A percentile compares a stretch with the other conserved stretches of the same genome.
Conservation (phyloP, 129 eudicot genomes). For the Deinandra increscens region DNA sequence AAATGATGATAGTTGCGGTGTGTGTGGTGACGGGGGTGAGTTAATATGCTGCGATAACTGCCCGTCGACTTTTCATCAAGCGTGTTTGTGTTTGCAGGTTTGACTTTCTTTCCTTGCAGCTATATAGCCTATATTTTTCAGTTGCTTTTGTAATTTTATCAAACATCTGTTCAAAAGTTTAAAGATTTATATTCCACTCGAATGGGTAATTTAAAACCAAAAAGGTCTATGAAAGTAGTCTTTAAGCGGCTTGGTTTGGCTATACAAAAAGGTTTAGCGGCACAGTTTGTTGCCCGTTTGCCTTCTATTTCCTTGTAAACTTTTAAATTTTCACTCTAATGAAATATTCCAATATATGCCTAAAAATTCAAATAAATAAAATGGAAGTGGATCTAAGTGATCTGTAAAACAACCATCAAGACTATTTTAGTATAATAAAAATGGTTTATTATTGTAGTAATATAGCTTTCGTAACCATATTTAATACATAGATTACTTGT, state of each 20-base stretch:
- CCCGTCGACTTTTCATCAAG: constrained; percentile 88
- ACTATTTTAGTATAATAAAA: neutral
- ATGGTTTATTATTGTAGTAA: neutral
- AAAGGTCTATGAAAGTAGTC: too few relatives aligned
- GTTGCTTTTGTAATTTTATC: constrained; percentile 8
- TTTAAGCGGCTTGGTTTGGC: too few relatives aligned
- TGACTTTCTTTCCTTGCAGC: constrained; percentile 22
- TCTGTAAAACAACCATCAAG: constrained; percentile 8
- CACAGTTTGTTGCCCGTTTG: too few relatives aligned
- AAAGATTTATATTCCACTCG: neutral
- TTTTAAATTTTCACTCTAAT: too few relatives aligned
- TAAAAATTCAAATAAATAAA: neutral
- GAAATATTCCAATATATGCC: too few relatives aligned
- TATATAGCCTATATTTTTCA: constrained; percentile 8
- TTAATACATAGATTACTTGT: neutral
- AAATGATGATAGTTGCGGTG: constrained; percentile 92
- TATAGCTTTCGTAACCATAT: neutral
- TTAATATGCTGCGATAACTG: constrained; percentile 91
- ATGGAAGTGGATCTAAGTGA: constrained; percentile 14
- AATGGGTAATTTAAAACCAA: neutral
- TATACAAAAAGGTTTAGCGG: too few relatives aligned
- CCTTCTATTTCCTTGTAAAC: too few relatives aligned
- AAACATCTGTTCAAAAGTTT: neutral
- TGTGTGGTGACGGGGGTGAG: constrained; percentile 96
- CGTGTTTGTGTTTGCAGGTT: constrained; percentile 80